Base-by-base conservation (phyloP, 2,329 filamentous ascomycete genomes). In the Penicillium sp. region DNA sequence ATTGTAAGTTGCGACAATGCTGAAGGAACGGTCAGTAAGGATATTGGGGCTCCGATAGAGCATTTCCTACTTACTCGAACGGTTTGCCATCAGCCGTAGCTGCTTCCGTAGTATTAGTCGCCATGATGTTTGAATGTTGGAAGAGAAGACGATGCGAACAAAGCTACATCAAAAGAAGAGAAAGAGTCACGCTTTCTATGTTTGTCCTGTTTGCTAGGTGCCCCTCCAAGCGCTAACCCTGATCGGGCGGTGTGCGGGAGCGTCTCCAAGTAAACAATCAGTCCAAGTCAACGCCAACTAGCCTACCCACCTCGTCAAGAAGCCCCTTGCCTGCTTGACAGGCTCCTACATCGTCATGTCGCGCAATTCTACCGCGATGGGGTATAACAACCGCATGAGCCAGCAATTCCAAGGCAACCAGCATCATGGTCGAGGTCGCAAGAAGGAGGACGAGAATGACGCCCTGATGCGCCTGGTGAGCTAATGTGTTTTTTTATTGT, bases 1-100 rank as follows among this genome's bases (percentile, higher is more conserved):
- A 62, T 81, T 77, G 74, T 88, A 88, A 39, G 82, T 81, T 48
- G 77, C 72, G 59, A 87, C 83, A 53, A 88, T 83, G 68, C 76
- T 77, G 58, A 56, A 58, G 25, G 7, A 40, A 29, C 34, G 29
- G 47, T 66, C 40, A 66, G 61, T 41, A 48, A 22, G 19, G 19
- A 29, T 31, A 30, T 9, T 44, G 30, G 22, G 38, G 18, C 33
- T 27, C 30, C 25, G 13, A 28, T 19, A 4, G 27, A 28, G 12
- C 13, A 22, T 8, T 13, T 16, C n/a, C n/a, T 18, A 54, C 69
- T 62, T 58, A 71, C 70, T 73, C 70, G 41, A 73, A 73, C 13
- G 68, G 62, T 43, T 70, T 65, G 22, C 63, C 57, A 40, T 52
- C 52, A 27, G 58, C 57, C 33, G 58, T 45, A 36, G 61, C 53